Evolutionary conservation across 2,329 filamentous ascomycete genomes (phyloP).

Genomic region (Penicillium expansum): DNA sequence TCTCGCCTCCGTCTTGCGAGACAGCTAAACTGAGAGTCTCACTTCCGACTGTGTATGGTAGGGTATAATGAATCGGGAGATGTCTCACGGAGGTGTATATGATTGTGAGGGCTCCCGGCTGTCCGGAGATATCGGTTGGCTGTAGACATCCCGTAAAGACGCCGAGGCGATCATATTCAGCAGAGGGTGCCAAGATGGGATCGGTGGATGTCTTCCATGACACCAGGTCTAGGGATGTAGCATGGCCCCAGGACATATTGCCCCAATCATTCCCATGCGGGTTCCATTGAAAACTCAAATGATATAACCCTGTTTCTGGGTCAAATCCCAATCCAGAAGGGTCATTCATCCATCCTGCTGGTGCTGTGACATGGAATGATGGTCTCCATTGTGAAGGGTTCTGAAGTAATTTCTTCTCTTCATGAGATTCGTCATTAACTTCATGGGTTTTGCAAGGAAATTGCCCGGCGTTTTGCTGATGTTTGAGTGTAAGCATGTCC

Average conservation of each 20-base stretch:
- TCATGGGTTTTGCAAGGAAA: background rate
- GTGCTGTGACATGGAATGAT: constrained; percentile 39
- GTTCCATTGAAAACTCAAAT: constrained; percentile 47
- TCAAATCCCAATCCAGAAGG: constrained; percentile 45
- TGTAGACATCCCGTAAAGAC: constrained; percentile 45
- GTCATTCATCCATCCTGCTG: constrained; percentile 47
- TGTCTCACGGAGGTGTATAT: constrained; percentile 44
- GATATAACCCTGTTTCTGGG: constrained; percentile 39
- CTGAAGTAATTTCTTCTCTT: background rate
- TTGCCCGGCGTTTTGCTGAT: background rate
- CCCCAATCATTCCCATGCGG: constrained; percentile 43
- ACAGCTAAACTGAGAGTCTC: constrained; percentile 42
- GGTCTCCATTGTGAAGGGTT: constrained; percentile 23
- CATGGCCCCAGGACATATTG: constrained; percentile 44
- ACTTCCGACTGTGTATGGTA: constrained; percentile 36
- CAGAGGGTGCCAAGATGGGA: constrained; percentile 34
- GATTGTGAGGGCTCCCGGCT: constrained; percentile 31
- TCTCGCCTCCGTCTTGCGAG: constrained; percentile 39
- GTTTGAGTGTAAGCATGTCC: background rate
- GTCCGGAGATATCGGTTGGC: constrained; percentile 26
- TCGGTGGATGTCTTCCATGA: constrained; percentile 34
- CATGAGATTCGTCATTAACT: background rate
- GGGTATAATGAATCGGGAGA: constrained; percentile 42
- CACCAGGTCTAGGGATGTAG: constrained; percentile 40
- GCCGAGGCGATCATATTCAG: constrained; percentile 40